Conservation (phyloP, 768 basidiomycete genomes). For the Gautieria morchelliformis region DNA sequence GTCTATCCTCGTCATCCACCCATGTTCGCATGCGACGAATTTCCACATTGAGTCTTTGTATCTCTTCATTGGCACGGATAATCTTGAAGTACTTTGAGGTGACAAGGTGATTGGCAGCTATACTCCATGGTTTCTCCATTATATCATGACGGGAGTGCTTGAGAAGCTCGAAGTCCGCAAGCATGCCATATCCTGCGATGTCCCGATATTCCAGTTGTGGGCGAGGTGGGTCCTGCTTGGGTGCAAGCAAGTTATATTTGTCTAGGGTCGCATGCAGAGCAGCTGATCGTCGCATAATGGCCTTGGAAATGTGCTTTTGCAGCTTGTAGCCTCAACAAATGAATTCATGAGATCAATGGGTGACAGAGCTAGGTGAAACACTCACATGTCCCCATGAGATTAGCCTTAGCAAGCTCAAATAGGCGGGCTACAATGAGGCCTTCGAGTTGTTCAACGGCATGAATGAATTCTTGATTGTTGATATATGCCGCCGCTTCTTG, state of each 20-base stretch:
- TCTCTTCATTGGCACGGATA: background rate
- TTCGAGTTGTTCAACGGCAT: conserved; percentile 21
- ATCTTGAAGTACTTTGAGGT: background rate
- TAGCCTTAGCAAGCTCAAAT: conserved; percentile 22
- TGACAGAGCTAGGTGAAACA: background rate
- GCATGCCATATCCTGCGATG: background rate
- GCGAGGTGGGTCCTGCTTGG: background rate
- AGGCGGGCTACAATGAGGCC: conserved; percentile 21
- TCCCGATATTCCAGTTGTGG: background rate
- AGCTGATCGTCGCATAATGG: conserved; percentile 19
- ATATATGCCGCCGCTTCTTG: conserved; percentile 3
- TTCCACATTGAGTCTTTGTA: conserved; percentile 2
- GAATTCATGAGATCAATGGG: too few relatives aligned
- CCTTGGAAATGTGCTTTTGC: conserved; percentile 25
- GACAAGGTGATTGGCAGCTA: background rate
- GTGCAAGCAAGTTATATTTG: conserved; percentile 1
- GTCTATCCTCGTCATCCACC: background rate
- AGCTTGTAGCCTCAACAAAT: conserved; percentile 24
- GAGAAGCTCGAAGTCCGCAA: conserved; percentile 3
- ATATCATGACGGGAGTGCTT: background rate
- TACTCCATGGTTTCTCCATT: background rate
- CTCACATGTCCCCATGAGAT: conserved; percentile 16
- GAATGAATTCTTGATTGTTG: conserved; percentile 12
- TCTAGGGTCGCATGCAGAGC: conserved; percentile 1
- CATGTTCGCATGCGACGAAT: background rate